Base-by-base conservation (phyloP, 2,329 filamentous ascomycete species). In the Hirsutella thompsonii region DNA sequence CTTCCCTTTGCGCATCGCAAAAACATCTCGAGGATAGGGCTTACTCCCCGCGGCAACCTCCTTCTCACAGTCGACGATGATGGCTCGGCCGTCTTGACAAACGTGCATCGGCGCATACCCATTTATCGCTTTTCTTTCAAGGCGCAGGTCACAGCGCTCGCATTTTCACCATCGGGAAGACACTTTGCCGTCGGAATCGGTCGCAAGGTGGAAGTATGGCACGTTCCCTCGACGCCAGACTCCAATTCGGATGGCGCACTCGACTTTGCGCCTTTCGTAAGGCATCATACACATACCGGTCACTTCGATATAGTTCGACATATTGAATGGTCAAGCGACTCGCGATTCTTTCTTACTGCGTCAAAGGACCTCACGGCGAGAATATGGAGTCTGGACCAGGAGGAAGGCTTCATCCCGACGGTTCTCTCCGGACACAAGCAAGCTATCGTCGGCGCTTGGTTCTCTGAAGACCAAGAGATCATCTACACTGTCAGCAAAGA, bases 401-500 rank as follows among this genome's bases (percentile, higher is more conserved):
- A 94, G 54, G 84, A 90, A 45, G 85, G 83, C 2, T 96, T 96
- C 61, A 77, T 79, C 38, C 88, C 90, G 1, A 98, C 92, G 2
- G 86, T 89, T 14, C 66, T 98, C 46, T 82, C 87, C 3, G 92
- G 92, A 2, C 93, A 98, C 62, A 81, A 88, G 57, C 88, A 95
- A 60, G 81, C 76, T 14, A 84, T 98, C 3, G 73, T 93, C 41
- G 86, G 83, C n/a, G 89, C 89, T n/a, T 98, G 88, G 79, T 98
- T 98, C 57, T 93, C 89, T 1, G 80, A 83, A 46, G 81, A 94
- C 51, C 92, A 98, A 58, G 93, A 98, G 63, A 86, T 78, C 38
- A 94, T 98, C 41, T 98, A 92, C 58, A 96, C 92, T 0, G 79
- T 94, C 48, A 95, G 90, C 63, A 93, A 93, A 59, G 93, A 98